phyloP scores from a whole-genome alignment of 805 yeast species.

The Saccharomyces paradoxus region DNA sequence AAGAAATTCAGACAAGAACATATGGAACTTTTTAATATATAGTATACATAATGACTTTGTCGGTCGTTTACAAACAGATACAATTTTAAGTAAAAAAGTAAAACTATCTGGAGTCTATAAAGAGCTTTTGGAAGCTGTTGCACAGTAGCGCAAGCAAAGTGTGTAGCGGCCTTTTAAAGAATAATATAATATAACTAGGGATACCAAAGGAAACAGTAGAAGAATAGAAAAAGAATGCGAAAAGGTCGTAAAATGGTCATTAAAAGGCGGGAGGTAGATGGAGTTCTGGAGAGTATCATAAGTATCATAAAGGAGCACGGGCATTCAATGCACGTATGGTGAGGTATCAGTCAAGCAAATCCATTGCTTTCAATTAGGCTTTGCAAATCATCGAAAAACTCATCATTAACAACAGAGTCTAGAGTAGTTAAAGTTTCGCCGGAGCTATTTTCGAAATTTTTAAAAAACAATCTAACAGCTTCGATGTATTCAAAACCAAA shows the following conservation, averaged over 20 bases:
- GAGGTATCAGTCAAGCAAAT: neutral
- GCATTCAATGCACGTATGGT: neutral
- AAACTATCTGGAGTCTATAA: neutral
- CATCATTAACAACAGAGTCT: constrained; percentile 13
- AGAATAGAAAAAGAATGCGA: neutral
- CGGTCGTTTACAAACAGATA: neutral
- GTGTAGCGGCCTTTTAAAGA: neutral
- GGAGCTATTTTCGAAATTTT: constrained; percentile 1
- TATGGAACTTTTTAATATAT: neutral
- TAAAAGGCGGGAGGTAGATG: neutral
- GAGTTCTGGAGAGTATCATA: neutral
- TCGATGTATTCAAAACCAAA: constrained; percentile 20
- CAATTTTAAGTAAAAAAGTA: neutral
- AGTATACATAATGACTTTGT: neutral
- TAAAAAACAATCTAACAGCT: constrained; percentile 11
- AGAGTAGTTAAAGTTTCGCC: constrained; percentile 9
- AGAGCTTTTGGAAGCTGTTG: neutral
- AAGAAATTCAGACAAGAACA: neutral
- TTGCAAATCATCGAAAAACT: constrained; percentile 11
- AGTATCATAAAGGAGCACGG: neutral
- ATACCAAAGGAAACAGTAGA: neutral
- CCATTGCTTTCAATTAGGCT: constrained; percentile 4
- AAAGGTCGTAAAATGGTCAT: neutral
- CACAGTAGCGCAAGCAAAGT: neutral
- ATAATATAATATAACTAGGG: neutral